Evolutionary conservation across 2,329 filamentous ascomycete genomes (phyloP), one percentile per base, ranked within the genome.

Genomic region (Calonectria crousiana): DNA sequence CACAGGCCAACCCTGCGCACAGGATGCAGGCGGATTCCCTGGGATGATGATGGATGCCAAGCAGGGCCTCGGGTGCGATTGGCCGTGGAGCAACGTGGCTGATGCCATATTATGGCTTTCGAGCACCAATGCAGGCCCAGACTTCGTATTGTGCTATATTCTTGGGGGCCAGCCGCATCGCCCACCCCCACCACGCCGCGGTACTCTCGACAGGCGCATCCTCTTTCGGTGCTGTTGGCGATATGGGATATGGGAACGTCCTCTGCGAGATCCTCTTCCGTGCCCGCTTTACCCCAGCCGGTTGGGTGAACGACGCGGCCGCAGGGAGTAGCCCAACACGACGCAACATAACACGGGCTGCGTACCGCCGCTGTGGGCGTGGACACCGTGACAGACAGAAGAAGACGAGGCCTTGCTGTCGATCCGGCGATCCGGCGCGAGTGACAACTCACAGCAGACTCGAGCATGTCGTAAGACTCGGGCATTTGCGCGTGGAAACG

Each of bases 101-200:
- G 71, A 67, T 73, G 60, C 67, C n/a, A n/a, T 73, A 73, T 73
- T 73, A 67, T 73, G 67, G 60, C 71, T 30, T 70, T 51, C 30
- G 30, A 32, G 60, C 58, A 66, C 66, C 67, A 34, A 56, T 65
- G 65, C 49, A 62, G 44, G 60, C 38, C 60, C 58, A 47, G 67
- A 34, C 67, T 67, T 73, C 67, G 71, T 73, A 69, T 73, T 30
- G 23, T 49, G 10, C 38, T 8, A 23, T 47, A 32, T 30, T 64
- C 58, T 65, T 65, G 60, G 60, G 41, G 56, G 44, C 34, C 49
- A 51, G 36, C 71, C 47, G 65, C 53, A 44, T 53, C 36, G 28
- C 47, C 56, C 56, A 58, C 71, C 34, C 34, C 36, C 38, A 52
- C 49, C 49, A 53, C 20, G 47, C 5, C 32, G n/a, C 32, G 36